phyloP scores from a whole-genome alignment of 83 land plant species.

The Picea engelmannii region DNA sequence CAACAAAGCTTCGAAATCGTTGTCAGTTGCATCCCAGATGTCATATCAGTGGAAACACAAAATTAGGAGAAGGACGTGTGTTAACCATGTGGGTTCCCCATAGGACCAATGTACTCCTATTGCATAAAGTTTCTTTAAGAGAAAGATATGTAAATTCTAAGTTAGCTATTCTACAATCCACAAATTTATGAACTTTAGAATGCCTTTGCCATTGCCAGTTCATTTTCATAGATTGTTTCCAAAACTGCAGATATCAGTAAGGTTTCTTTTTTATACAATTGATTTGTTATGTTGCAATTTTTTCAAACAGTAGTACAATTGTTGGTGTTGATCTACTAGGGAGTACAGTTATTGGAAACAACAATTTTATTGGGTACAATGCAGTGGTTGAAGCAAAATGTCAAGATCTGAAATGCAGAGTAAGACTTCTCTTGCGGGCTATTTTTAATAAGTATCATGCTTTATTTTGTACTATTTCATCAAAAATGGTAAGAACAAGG shows the following conservation, averaged over 20 bases:
- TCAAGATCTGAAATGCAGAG: conserved; percentile 93
- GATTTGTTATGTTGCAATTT: too few relatives aligned
- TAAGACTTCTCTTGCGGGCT: background rate
- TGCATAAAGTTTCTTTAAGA: background rate
- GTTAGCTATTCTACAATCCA: background rate
- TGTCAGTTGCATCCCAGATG: too few relatives aligned
- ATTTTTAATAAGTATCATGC: background rate
- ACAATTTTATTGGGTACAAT: conserved; percentile 82
- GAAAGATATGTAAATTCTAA: background rate
- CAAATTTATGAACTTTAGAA: background rate
- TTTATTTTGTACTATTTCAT: background rate
- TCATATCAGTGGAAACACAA: conserved; percentile 61
- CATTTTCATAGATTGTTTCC: background rate
- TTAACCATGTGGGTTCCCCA: conserved; percentile 56
- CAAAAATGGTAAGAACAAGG: background rate
- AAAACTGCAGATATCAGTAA: background rate
- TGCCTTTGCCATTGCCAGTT: background rate
- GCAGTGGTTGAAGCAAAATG: conserved; percentile 89
- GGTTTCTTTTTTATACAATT: too few relatives aligned
- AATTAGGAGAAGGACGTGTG: conserved; percentile 72
- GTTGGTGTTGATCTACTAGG: conserved; percentile 90
- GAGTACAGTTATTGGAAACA: conserved; percentile 63
- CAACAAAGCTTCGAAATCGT: too few relatives aligned
- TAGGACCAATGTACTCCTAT: background rate
- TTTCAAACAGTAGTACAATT: conserved; percentile 81